These are phyloP conservation scores for Cyphellophora europaea DNA, from an alignment of 2,329 filamentous ascomycete species.

Conservation along the genomic window DNA sequence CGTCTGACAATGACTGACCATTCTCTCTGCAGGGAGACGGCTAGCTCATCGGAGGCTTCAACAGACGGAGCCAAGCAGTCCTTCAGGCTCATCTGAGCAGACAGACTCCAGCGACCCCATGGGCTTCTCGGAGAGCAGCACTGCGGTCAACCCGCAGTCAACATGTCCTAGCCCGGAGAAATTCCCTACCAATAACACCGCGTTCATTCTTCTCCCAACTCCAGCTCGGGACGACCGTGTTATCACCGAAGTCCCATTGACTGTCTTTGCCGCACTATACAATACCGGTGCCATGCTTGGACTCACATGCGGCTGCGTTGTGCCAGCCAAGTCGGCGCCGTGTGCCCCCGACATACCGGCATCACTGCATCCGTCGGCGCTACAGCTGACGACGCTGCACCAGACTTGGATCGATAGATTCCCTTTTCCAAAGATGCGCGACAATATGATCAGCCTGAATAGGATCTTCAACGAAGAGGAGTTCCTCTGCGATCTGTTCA, in stretches of 20 bases:
- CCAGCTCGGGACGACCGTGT: background rate
- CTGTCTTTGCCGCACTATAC: constrained; percentile 24
- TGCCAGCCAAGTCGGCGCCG: constrained; percentile 20
- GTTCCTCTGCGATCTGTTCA: constrained; percentile 25
- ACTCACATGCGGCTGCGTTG: constrained; percentile 19
- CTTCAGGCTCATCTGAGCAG: background rate
- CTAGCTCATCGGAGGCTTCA: background rate
- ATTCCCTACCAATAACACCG: background rate
- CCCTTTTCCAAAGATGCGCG: constrained; percentile 31
- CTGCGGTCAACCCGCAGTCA: background rate
- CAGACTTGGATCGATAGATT: constrained; percentile 32
- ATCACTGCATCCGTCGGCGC: constrained; percentile 25
- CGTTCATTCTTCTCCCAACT: constrained; percentile 3
- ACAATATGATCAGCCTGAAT: constrained; percentile 25
- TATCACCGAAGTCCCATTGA: constrained; percentile 7
- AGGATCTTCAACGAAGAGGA: constrained; percentile 27
- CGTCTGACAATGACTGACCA: too few relatives aligned
- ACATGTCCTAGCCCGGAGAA: background rate
- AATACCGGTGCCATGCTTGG: constrained; percentile 24
- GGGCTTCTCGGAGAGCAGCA: background rate
- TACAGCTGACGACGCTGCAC: constrained; percentile 26
- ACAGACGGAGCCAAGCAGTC: background rate
- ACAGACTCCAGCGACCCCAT: background rate
- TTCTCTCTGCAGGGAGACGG: too few relatives aligned
- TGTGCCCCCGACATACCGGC: constrained; percentile 14